These are phyloP conservation scores for Cyathus striatus DNA, from an alignment of 768 basidiomycete species.

Conservation along the genomic window DNA sequence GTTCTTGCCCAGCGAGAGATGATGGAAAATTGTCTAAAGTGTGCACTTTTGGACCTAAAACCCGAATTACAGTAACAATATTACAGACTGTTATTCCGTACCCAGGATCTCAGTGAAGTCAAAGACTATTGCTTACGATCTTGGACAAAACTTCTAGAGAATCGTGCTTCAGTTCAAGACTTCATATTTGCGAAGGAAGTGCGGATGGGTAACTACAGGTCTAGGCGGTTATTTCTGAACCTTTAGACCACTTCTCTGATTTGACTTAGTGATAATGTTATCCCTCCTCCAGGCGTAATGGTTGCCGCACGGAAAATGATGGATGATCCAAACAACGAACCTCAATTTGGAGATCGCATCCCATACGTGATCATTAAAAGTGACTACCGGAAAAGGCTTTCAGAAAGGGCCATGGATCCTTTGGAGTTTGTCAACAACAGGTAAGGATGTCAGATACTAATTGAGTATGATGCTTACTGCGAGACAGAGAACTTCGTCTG, in stretches of 20 bases:
- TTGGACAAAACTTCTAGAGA: constrained; percentile 81
- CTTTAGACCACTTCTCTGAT: neutral
- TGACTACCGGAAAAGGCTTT: constrained; percentile 56
- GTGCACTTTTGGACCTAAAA: constrained; percentile 11
- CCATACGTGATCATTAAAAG: constrained; percentile 84
- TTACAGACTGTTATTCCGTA: constrained; percentile 80
- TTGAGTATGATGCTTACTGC: neutral
- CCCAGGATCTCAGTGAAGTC: constrained; percentile 82
- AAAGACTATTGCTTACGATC: constrained; percentile 83
- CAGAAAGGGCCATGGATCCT: constrained; percentile 73
- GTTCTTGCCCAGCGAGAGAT: constrained; percentile 90
- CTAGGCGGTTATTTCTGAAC: constrained; percentile 5
- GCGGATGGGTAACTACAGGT: constrained; percentile 91
- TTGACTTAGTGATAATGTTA: constrained; percentile 62
- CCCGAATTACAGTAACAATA: neutral
- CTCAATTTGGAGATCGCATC: constrained; percentile 90
- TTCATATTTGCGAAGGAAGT: constrained; percentile 96
- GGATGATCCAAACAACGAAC: constrained; percentile 74
- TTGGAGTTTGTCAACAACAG: constrained; percentile 60
- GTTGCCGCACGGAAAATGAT: constrained; percentile 76
- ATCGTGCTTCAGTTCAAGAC: constrained; percentile 81
- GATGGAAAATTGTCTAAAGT: constrained; percentile 89
- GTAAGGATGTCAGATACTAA: constrained; percentile 25
- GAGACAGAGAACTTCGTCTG: constrained; percentile 58
- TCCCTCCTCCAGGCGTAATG: constrained; percentile 88